phyloP scores from a whole-genome alignment of 129 eudicot genomes.

The Centaurea solstitialis region DNA sequence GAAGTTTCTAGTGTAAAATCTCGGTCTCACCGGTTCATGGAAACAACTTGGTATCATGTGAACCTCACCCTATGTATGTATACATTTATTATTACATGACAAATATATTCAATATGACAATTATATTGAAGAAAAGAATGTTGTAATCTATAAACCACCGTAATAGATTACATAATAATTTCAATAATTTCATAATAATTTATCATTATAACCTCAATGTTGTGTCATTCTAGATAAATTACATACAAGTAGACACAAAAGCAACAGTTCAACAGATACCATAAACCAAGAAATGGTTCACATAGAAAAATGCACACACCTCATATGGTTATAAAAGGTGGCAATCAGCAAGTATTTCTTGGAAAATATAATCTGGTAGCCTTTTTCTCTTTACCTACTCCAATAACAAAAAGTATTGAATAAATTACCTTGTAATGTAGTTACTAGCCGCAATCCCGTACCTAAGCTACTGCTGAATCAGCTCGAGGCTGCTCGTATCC shows the following conservation, averaged over 20 bases:
- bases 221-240: constrained; percentile 5
- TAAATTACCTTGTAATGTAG: constrained; percentile 22
- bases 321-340: constrained; percentile 3
- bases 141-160: too few relatives aligned
- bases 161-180: too few relatives aligned
- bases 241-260: constrained; percentile 11
- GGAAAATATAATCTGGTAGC: background rate
- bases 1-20: too few relatives aligned
- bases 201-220: constrained; percentile 23
- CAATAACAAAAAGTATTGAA: constrained; percentile 3
- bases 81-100: too few relatives aligned
- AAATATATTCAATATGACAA: too few relatives aligned
- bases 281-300: constrained; percentile 22
- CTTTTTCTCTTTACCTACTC: constrained; percentile 11
- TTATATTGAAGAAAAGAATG: too few relatives aligned
- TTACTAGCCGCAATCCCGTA: background rate
- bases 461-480: constrained; percentile 25
- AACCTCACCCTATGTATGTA: too few relatives aligned
- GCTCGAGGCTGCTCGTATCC: constrained; percentile 27
- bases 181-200: background rate
- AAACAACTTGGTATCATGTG: too few relatives aligned
- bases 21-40: too few relatives aligned
- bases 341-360: constrained; percentile 18
- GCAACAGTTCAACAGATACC: background rate
- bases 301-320: background rate